Evolutionary conservation across 2,329 filamentous ascomycete genomes (phyloP).

Genomic region (Lasiodiplodia theobromae): DNA sequence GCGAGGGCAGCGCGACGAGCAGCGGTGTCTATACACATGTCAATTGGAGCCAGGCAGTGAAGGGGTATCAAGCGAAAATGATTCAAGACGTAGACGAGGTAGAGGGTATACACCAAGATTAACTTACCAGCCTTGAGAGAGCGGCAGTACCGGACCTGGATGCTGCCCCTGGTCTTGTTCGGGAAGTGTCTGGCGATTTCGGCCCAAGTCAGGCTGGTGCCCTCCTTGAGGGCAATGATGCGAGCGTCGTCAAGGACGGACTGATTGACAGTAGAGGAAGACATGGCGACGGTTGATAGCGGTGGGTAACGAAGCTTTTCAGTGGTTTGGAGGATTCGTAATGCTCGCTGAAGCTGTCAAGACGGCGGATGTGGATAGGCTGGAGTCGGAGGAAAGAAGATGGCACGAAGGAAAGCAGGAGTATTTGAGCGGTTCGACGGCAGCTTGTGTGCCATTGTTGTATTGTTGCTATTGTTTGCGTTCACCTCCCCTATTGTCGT

Average conservation of each 20-base stretch:
- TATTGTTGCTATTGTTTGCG: background rate
- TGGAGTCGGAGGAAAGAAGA: background rate
- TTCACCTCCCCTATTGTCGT: background rate
- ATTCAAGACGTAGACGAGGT: background rate
- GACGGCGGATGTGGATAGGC: background rate
- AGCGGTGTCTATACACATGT: background rate
- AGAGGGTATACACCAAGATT: background rate
- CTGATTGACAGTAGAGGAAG: background rate
- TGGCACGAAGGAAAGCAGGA: too few relatives aligned
- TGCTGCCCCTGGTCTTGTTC: conserved; percentile 8
- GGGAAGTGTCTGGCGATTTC: conserved; percentile 14
- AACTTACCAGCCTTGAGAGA: background rate
- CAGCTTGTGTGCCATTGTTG: background rate
- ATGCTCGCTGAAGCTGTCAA: background rate
- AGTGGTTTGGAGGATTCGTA: background rate
- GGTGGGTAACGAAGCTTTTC: background rate
- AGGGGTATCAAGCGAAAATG: background rate
- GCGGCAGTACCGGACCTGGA: conserved; percentile 18
- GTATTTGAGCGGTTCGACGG: background rate
- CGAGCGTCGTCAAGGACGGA: conserved; percentile 4
- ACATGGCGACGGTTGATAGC: background rate
- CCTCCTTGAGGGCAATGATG: conserved; percentile 23
- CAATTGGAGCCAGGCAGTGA: background rate
- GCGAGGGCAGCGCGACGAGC: conserved; percentile 13
- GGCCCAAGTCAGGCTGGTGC: background rate